Base-by-base conservation (phyloP, 345 rosid genomes). In the Corymbia maculata region DNA sequence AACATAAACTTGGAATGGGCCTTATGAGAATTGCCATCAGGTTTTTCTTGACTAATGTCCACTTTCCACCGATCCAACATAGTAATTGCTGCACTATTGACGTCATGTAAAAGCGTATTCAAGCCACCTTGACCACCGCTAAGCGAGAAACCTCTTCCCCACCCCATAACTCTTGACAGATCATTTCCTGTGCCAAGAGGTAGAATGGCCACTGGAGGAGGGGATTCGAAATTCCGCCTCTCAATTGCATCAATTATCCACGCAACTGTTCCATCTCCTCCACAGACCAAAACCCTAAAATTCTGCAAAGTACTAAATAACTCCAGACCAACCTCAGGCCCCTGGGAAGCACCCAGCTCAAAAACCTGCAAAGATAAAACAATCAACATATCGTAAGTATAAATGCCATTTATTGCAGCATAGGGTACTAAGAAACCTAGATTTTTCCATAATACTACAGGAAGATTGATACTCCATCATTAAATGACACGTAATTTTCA, bases 171-270 rank as follows among this genome's bases (percentile, higher is more conserved):
- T 89, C 97, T 93, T 66, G 97, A 95, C 91, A 96, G 87, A 92
- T 96, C 98, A 90, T 96, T 96, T 91, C 98, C 98, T 14, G 98
- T 96, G 91, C 97, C 98, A 87, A 95, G 94, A 10, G 98, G 98
- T 86, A 96, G 97, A 87, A 96, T 93, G 79, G 98, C 96, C 36
- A 96, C 94, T 21, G 98, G 97, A 91, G 98, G 97, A 88, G 98
- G 98, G 64, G 96, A 94, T 82, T 93, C 95, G 4, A 94, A 94
- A 91, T 94, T 94, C 70, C 90, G 95, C 89, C 88, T 94, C 92
- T 96, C 98, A 88, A 96, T 94, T 32, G 94, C 94, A 89, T 94
- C 95, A 84, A 96, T 94, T 88, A 96, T 96, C 98, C 98, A 96
- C 70, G 94, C 94, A 93, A 95, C 97, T 49, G 98, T 95, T 55